phyloP scores from a whole-genome alignment of 306 rosid genomes.

The Medicago lupulina region DNA sequence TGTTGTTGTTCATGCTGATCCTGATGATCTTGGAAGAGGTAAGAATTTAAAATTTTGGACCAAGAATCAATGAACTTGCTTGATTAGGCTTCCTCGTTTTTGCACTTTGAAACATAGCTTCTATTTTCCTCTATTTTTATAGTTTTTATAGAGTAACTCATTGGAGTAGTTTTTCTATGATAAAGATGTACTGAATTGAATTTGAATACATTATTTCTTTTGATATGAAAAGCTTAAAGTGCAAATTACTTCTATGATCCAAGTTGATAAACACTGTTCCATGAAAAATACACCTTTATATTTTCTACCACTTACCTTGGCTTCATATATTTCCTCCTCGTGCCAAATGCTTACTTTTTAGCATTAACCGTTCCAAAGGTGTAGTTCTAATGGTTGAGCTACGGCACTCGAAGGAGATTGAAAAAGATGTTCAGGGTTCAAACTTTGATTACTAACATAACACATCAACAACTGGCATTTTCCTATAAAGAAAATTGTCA shows the following conservation, averaged over 20 bases:
- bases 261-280: slow-evolving; percentile 10
- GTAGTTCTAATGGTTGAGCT: background rate
- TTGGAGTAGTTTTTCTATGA: background rate
- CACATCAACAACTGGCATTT: too few species aligned
- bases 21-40: slow-evolving; percentile 81
- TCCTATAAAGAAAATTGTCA: background rate
- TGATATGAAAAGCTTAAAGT: slow-evolving; percentile 7
- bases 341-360: background rate
- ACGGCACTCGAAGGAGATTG: background rate
- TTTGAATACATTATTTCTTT: background rate
- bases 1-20: slow-evolving; percentile 78
- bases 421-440: background rate
- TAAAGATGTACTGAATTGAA: background rate
- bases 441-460: background rate
- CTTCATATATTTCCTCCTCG: background rate
- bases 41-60: slow-evolving; percentile 39
- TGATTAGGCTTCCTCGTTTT: slow-evolving; percentile 16
- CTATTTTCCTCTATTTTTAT: slow-evolving; percentile 16
- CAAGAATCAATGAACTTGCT: slow-evolving; percentile 13
- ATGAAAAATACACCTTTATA: background rate
- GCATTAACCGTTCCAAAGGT: background rate
- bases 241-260: background rate
- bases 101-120: slow-evolving; percentile 14
- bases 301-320: slow-evolving; percentile 17
- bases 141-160: background rate